Percentiles rank a stretch among this genome's conserved stretches.
phyloP scores from a whole-genome alignment of 352 stramenopile species.

The Pythium diclinum region DNA sequence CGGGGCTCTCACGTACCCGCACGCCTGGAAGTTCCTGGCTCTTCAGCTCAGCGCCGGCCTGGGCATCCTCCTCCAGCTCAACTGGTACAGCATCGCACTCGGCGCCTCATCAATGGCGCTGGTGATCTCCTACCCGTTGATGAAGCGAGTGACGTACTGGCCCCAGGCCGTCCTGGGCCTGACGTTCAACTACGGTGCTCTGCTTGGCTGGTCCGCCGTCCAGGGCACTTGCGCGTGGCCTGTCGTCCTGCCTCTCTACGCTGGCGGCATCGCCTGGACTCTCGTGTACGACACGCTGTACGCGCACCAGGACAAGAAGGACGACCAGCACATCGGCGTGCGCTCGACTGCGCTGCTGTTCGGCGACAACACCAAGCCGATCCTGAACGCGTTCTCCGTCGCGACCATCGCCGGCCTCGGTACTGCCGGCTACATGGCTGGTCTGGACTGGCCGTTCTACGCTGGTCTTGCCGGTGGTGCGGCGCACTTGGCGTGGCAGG shows the following conservation, averaged over 20 bases:
- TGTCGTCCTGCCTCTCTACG: constrained; percentile 94
- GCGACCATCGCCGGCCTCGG: constrained; percentile 62
- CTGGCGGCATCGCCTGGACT: constrained; percentile 94
- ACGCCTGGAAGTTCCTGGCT: constrained; percentile 94
- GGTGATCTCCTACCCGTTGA: constrained; percentile 95
- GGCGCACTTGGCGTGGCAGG: constrained; percentile 96
- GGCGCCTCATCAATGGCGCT: constrained; percentile 92
- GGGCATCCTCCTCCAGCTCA: constrained; percentile 94
- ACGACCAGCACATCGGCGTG: constrained; percentile 95
- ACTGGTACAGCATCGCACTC: constrained; percentile 92
- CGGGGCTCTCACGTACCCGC: constrained; percentile 83
- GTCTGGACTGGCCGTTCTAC: constrained; percentile 89
- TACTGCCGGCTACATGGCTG: constrained; percentile 71
- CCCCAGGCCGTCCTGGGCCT: constrained; percentile 96
- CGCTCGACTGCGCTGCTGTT: constrained; percentile 96
- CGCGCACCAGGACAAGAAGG: constrained; percentile 97
- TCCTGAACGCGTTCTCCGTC: constrained; percentile 87
- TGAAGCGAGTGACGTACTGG: constrained; percentile 98
- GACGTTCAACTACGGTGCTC: constrained; percentile 98
- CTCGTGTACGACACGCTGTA: constrained; percentile 99
- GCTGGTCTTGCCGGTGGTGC: constrained; percentile 78
- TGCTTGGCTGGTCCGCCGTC: constrained; percentile 92
- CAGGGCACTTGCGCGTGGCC: constrained; percentile 76
- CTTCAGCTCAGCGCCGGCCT: constrained; percentile 91
- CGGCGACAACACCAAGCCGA: constrained; percentile 91